These are phyloP conservation scores for Scytalidium lignicola DNA, from an alignment of 2,329 filamentous ascomycete genomes.

Conservation along the genomic window DNA sequence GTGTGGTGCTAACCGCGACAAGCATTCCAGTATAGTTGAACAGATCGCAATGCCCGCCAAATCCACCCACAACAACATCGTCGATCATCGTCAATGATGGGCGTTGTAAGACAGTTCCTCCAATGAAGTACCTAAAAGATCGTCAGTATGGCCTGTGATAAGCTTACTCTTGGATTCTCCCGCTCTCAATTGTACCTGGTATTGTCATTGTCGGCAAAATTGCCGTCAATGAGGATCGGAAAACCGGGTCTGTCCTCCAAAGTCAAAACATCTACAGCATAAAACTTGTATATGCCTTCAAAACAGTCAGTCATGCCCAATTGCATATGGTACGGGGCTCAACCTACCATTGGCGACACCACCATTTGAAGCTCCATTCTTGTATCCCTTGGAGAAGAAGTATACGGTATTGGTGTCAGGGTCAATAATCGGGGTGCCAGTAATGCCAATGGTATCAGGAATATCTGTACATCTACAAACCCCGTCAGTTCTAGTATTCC, in stretches of 20 bases:
- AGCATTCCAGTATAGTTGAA: slow-evolving; percentile 38
- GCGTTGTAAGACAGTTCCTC: slow-evolving; percentile 40
- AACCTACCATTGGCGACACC: slow-evolving; percentile 18
- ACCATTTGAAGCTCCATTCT: slow-evolving; percentile 19
- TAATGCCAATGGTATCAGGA: slow-evolving; percentile 32
- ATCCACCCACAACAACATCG: slow-evolving; percentile 38
- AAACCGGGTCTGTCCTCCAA: slow-evolving; percentile 33
- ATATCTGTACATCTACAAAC: slow-evolving; percentile 35
- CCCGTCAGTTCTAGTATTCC: slow-evolving; percentile 29
- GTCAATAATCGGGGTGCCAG: slow-evolving; percentile 33
- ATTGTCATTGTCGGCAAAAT: slow-evolving; percentile 38
- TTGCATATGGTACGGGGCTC: not conserved
- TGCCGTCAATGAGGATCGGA: slow-evolving; percentile 40
- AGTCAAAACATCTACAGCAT: slow-evolving; percentile 30
- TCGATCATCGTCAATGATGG: slow-evolving; percentile 35
- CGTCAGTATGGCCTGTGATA: slow-evolving; percentile 2
- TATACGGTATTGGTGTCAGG: slow-evolving; percentile 30
- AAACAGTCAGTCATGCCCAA: not conserved
- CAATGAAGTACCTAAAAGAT: slow-evolving; percentile 33
- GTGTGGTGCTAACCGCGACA: slow-evolving; percentile 26
- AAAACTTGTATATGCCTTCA: slow-evolving; percentile 24
- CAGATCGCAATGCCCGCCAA: slow-evolving; percentile 43
- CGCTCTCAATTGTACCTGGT: slow-evolving; percentile 27
- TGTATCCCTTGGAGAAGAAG: slow-evolving; percentile 33
- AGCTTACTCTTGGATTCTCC: not conserved